Base-by-base conservation (phyloP, 768 basidiomycete species). In the Auriscalpium vulgare region DNA sequence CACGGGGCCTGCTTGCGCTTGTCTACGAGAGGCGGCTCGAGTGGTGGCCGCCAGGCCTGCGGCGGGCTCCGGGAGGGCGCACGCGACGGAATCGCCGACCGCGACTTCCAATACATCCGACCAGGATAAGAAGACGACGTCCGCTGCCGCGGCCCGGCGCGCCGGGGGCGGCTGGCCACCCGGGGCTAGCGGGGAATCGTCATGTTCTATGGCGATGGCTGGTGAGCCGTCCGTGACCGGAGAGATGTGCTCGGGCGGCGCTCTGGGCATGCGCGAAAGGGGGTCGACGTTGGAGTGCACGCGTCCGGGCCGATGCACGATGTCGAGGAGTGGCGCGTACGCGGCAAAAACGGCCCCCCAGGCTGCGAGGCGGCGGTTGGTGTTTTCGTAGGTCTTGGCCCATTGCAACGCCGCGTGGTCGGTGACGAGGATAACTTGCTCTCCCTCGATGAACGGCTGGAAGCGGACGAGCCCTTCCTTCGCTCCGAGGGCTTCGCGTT, bases 201-300 rank as follows among this genome's bases (percentile, higher is more conserved):
- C 17, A 9, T 3, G 14, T 3, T 13, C 17, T 2, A 43, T 43
- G 40, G 1, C 7, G 17, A 43, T 43, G 17, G 29, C 17, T 9
- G 3, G 40, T 4, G 40, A 6, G 2, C 40, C 8, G 14, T 17
- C 40, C 3, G 4, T 9, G 17, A 9, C 8, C 0, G 40, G 40
- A 17, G 40, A 43, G 40, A 55, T 19, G 16, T 66, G 52, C 9
- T 21, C 16, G 9, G 68, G 70, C 0, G 66, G 46, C 1, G 55
- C 51, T 43, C 69, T 45, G 23, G 64, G 56, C 2, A 75, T 55
- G 19, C 71, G 54, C 1, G 72, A 74, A 5, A 74, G 59, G 3
- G 74, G 72, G 53, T 75, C 74, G 8, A 74, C 71, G 52, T 74
- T 74, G 1, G 72, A 75, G 46, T 75, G 73, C 0, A 72, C 68